Evolutionary conservation across 257 asterid genomes (phyloP).

Genomic region (Solanum chaucha): DNA sequence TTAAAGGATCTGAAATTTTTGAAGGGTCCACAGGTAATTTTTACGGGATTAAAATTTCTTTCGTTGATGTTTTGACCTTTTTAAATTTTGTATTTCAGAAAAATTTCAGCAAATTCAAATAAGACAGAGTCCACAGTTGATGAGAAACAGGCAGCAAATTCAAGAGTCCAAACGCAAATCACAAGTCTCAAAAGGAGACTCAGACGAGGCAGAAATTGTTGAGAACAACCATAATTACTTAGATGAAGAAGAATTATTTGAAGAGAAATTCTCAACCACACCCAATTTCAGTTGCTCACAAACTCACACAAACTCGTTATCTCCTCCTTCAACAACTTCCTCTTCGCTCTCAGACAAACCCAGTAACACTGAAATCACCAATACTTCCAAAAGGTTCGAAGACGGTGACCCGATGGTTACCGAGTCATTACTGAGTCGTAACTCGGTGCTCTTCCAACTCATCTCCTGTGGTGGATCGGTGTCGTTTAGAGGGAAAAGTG

Average conservation of each 20-base stretch:
- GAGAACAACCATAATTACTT: conserved; percentile 1
- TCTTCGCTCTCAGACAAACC: conserved; percentile 51
- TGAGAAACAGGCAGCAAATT: neutral
- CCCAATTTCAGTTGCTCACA: conserved; percentile 37
- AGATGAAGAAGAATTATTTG: conserved; percentile 23
- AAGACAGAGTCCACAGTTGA: neutral
- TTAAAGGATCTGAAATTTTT: conserved; percentile 70
- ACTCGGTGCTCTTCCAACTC: conserved; percentile 60
- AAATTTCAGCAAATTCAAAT: conserved; percentile 34
- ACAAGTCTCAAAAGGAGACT: conserved; percentile 7
- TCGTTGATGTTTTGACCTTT: neutral
- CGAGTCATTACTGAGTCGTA: conserved; percentile 49
- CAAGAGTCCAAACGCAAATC: conserved; percentile 23
- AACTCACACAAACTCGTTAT: conserved; percentile 12
- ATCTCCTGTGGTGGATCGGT: conserved; percentile 74
- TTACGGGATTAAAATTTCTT: neutral
- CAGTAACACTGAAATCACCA: neutral
- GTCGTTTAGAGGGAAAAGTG: conserved; percentile 36
- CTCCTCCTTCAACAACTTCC: conserved; percentile 63
- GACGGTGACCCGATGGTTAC: conserved; percentile 36
- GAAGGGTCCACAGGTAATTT: conserved; percentile 36
- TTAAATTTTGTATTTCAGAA: conserved; percentile 11
- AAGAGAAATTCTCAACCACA: conserved; percentile 18
- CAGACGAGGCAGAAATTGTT: conserved; percentile 15
- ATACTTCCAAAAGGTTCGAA: conserved; percentile 30